Conservation (phyloP, 192 early-diverging fungal species). For the Umbelopsis sp. region DNA sequence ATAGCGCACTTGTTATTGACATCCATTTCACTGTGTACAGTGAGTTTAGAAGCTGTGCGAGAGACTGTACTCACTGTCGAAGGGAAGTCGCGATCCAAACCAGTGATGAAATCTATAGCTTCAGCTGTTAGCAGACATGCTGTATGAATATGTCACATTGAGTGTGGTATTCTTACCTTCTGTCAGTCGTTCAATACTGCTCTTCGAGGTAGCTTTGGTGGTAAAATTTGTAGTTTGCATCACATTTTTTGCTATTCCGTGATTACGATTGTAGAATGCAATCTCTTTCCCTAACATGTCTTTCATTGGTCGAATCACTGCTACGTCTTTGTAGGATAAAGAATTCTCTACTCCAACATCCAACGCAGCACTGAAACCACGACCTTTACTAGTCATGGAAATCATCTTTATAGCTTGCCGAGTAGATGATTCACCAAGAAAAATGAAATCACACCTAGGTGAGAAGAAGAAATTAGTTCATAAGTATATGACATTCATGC, state of each 20-base stretch:
- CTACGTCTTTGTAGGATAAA: constrained; percentile 56
- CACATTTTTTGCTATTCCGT: constrained; percentile 39
- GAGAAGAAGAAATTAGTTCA: too few species aligned
- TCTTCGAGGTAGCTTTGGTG: constrained; percentile 53
- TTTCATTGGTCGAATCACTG: constrained; percentile 75
- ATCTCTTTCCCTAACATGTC: constrained; percentile 83
- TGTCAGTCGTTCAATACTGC: constrained; percentile 64
- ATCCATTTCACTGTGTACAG: constrained; percentile 52
- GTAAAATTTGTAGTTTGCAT: constrained; percentile 52
- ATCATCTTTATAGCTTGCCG: constrained; percentile 79
- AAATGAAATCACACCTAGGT: constrained; percentile 57
- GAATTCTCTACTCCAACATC: constrained; percentile 67
- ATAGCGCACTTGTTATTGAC: constrained; percentile 55
- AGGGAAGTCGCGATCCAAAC: constrained; percentile 79
- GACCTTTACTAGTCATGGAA: constrained; percentile 78
- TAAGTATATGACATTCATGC: background rate
- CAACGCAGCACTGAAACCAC: constrained; percentile 81
- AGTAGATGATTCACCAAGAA: constrained; percentile 82
- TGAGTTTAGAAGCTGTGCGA: constrained; percentile 79
- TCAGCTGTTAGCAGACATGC: background rate
- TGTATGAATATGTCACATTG: background rate
- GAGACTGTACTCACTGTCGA: constrained; percentile 85
- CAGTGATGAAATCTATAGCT: constrained; percentile 70
- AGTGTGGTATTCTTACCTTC: constrained; percentile 47
- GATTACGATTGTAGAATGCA: constrained; percentile 65